Evolutionary conservation across 2,329 filamentous ascomycete species (phyloP).

Genomic region (Talaromyces sp.): DNA sequence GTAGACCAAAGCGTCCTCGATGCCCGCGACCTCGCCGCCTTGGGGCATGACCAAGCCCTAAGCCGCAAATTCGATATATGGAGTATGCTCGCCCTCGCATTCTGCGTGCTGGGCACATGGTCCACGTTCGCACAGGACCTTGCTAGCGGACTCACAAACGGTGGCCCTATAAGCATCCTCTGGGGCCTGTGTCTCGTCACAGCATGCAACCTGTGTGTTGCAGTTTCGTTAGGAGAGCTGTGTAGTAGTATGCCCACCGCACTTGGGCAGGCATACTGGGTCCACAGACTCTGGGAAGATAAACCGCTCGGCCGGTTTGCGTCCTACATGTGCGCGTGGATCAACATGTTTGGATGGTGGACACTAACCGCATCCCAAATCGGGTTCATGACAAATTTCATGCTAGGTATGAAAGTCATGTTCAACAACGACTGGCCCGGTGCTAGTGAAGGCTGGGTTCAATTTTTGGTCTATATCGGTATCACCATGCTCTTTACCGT

Average conservation of each 20-base stretch:
- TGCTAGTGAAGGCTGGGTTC: conserved; percentile 48
- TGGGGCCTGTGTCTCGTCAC: conserved; percentile 56
- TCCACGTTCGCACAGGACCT: conserved; percentile 55
- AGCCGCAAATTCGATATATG: conserved; percentile 50
- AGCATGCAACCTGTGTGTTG: conserved; percentile 53
- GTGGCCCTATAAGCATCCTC: conserved; percentile 53
- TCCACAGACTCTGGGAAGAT: conserved; percentile 42
- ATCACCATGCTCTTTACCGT: conserved; percentile 48
- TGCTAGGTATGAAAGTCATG: conserved; percentile 56
- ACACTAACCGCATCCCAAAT: conserved; percentile 54
- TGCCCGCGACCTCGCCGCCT: conserved; percentile 39
- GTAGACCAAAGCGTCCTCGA: conserved; percentile 37
- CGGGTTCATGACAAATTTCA: conserved; percentile 58
- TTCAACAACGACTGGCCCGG: conserved; percentile 50
- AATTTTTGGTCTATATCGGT: conserved; percentile 55
- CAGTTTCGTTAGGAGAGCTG: conserved; percentile 55
- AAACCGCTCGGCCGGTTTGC: conserved; percentile 45
- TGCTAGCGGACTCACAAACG: conserved; percentile 52
- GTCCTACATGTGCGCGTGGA: conserved; percentile 59
- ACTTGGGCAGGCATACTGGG: conserved; percentile 59
- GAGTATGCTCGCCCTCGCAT: conserved; percentile 58
- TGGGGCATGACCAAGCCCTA: conserved; percentile 44
- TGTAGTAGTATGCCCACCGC: conserved; percentile 59
- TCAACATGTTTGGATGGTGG: conserved; percentile 61
- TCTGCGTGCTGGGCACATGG: conserved; percentile 58